phyloP scores from a whole-genome alignment of 495 filamentous ascomycete genomes.

The Aspergillus panamensis region DNA sequence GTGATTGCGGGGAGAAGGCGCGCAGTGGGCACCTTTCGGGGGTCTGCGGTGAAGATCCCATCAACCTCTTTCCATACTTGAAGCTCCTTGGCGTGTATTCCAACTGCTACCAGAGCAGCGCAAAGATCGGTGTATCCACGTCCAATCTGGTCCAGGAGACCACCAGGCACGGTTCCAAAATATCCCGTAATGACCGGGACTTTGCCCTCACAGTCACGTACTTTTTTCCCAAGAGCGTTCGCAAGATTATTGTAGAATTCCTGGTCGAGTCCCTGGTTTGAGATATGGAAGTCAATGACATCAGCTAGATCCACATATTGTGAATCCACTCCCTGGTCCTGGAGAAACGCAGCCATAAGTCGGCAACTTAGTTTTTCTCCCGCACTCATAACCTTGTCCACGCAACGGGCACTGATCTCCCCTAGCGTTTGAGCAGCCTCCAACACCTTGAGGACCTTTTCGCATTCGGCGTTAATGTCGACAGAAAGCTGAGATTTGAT shows the following conservation, averaged over 20 bases:
- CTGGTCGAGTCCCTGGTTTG: slow-evolving; percentile 60
- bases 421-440: slow-evolving; percentile 57
- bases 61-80: slow-evolving; percentile 95
- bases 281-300: slow-evolving; percentile 59
- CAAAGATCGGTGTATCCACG: slow-evolving; percentile 90
- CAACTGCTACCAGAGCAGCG: slow-evolving; percentile 77
- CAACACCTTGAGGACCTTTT: slow-evolving; percentile 54
- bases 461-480: slow-evolving; percentile 73
- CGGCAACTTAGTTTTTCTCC: slow-evolving; percentile 92
- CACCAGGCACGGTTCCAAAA: slow-evolving; percentile 82
- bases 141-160: slow-evolving; percentile 73
- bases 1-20: slow-evolving; percentile 72
- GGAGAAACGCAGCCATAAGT: slow-evolving; percentile 77
- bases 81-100: slow-evolving; percentile 69
- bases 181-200: slow-evolving; percentile 82
- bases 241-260: slow-evolving; percentile 78
- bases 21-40: slow-evolving; percentile 82
- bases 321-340: slow-evolving; percentile 72
- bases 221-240: slow-evolving; percentile 58
- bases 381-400: slow-evolving; percentile 86
- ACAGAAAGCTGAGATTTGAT: slow-evolving; percentile 53
- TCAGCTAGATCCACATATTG: slow-evolving; percentile 85
- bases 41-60: slow-evolving; percentile 87
- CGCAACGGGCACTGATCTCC: slow-evolving; percentile 74
- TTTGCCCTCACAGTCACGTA: slow-evolving; percentile 63